Evolutionary conservation across 768 basidiomycete genomes (phyloP), one percentile per base, ranked within the genome.

Genomic region (Mycena indigotica): DNA sequence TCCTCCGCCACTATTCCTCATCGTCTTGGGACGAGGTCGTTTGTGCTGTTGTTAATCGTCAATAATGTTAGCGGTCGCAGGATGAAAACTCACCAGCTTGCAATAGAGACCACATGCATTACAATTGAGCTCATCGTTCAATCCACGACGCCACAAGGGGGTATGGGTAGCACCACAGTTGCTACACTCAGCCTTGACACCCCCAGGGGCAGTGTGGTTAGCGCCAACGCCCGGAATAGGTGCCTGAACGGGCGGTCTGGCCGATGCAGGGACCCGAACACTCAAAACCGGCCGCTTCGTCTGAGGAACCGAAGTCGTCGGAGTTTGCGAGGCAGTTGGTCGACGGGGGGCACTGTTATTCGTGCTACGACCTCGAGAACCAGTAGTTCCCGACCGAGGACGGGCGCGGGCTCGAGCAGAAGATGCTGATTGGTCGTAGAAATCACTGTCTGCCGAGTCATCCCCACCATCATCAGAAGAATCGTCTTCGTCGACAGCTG

Each of bases 81-180:
- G 12, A 26, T 17, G 58, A 54, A 26, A 44, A 80, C 85, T 50
- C 66, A 89, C 91, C 73, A 91, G 69, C 68, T 93, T 93, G 71
- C 90, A 94, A 68, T 94, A 94, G 39, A 93, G 73, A 3, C 91
- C 92, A 61, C 91, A 93, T 0, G 91, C 91, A 64, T 94, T 93
- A 68, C 92, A 93, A 65, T 94, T 94, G 56, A 94, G 71, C 73
- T 94, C 91, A 62, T 94, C 92, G 60, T 93, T 93, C 64, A 94
- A 71, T 0, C 91, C 92, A 2, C 91, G 81, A 17, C 92, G 79
- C 91, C 92, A 94, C 25, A 94, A 81, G 5, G 92, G 91, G 0
- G 92, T 93, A 61, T 92, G 91, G 0, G 91, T 93, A 3, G 91
- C 91, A 21, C 91, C 92, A 65, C 91, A 93, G 71, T 93, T 93